phyloP scores from a whole-genome alignment of 1,139 yeast genomes.

The Lodderomyces margitis region DNA sequence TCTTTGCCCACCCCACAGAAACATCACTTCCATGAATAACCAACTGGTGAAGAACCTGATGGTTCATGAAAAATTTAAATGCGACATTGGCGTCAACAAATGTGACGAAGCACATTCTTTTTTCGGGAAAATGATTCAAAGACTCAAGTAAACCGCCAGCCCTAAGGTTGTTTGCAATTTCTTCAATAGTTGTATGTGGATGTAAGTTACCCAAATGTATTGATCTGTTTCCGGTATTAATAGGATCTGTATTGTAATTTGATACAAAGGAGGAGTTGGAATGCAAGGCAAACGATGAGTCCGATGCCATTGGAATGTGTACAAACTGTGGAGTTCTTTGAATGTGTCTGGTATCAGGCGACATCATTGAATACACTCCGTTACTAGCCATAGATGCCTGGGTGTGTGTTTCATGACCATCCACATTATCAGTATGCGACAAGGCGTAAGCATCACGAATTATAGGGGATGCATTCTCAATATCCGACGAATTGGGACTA shows the following conservation, averaged over 20 bases:
- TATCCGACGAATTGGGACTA: constrained; percentile 16
- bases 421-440: constrained; percentile 1
- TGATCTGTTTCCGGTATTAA: constrained; percentile 35
- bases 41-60: constrained; percentile 46
- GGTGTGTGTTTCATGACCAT: constrained; percentile 1
- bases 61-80: constrained; percentile 40
- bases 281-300: constrained; percentile 6
- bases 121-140: constrained; percentile 36
- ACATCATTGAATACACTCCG: constrained; percentile 11
- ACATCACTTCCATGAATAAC: constrained; percentile 47
- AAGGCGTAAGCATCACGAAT: not conserved
- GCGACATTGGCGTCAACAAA: constrained; percentile 45
- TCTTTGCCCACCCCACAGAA: constrained; percentile 48
- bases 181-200: constrained; percentile 46
- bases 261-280: constrained; percentile 8
- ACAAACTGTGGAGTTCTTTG: constrained; percentile 6
- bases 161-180: constrained; percentile 48
- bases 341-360: constrained; percentile 9
- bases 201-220: constrained; percentile 47
- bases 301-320: constrained; percentile 6
- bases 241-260: not conserved
- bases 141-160: constrained; percentile 49
- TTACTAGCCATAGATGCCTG: constrained; percentile 2
- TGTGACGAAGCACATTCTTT: constrained; percentile 44
- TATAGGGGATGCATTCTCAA: constrained; percentile 12